Conservation (phyloP, 2,329 filamentous ascomycete genomes). For the Phaeosphaeria sp. region DNA sequence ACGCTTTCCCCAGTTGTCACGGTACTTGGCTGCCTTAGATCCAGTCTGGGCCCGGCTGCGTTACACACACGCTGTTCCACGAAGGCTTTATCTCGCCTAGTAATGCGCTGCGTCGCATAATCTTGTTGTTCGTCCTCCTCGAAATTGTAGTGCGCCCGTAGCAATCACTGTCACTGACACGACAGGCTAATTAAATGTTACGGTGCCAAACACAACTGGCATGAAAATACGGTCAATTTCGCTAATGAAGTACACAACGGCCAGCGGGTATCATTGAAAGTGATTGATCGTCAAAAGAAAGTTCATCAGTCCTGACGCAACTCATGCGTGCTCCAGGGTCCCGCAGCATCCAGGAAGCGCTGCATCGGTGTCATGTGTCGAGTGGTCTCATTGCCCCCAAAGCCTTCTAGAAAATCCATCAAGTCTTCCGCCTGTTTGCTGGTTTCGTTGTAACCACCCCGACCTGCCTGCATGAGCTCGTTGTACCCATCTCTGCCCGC, state of each 20-base stretch:
- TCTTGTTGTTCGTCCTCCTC: not conserved
- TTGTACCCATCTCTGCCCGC: constrained; percentile 5
- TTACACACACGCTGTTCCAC: not conserved
- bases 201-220: not conserved
- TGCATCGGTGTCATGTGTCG: constrained; percentile 7
- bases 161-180: not conserved
- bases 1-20: not conserved
- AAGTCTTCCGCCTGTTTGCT: not conserved
- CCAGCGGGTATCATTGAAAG: not conserved
- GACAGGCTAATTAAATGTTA: not conserved
- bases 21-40: not conserved
- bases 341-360: constrained; percentile 14
- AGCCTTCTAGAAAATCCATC: not conserved
- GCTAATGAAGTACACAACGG: not conserved
- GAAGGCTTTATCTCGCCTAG: no score
- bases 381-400: not conserved
- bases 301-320: constrained; percentile 5
- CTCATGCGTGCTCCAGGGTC: constrained; percentile 1
- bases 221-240: not conserved
- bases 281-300: not conserved
- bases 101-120: not conserved
- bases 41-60: not conserved
- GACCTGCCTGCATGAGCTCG: not conserved
- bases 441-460: constrained; percentile 7
- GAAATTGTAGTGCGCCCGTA: not conserved